Conservation (phyloP, 805 yeast species). For the Kluyveromyces aestuarii region DNA sequence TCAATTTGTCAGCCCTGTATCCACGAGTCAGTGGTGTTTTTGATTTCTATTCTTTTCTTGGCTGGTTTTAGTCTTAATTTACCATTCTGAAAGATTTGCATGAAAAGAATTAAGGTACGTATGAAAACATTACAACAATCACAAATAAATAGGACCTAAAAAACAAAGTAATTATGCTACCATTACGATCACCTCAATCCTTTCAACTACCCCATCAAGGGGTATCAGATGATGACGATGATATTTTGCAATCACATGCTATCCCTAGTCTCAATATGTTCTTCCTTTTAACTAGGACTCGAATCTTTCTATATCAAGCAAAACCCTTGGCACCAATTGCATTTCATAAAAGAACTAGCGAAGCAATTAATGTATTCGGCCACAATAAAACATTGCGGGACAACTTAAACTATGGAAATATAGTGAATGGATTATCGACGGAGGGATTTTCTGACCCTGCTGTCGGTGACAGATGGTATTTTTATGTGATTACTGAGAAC, state of each 20-base stretch:
- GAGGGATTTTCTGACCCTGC: conserved; percentile 5
- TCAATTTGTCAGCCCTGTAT: too few relatives aligned
- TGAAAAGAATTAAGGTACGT: background rate
- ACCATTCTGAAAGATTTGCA: too few relatives aligned
- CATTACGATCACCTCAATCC: conserved; percentile 22
- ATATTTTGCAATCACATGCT: conserved; percentile 17
- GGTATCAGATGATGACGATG: conserved; percentile 10
- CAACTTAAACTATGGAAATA: conserved; percentile 5
- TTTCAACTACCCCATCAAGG: conserved; percentile 10
- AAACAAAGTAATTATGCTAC: conserved; percentile 20
- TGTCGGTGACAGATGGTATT: conserved; percentile 13
- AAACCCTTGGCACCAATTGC: conserved; percentile 28
- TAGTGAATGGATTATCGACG: conserved; percentile 11
- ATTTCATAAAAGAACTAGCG: conserved; percentile 20
- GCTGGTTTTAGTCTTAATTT: too few relatives aligned
- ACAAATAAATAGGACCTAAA: background rate
- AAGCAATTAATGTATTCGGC: conserved; percentile 26
- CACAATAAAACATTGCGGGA: conserved; percentile 8
- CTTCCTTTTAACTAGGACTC: conserved; percentile 19
- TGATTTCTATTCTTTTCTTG: background rate
- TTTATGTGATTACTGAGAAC: conserved; percentile 23
- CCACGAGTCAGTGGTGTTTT: too few relatives aligned
- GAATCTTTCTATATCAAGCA: conserved; percentile 24
- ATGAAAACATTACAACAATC: background rate
- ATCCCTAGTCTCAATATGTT: conserved; percentile 21